These are phyloP conservation scores for Cyberlindnera meyerae DNA, from an alignment of 805 yeast species.

Conservation along the genomic window DNA sequence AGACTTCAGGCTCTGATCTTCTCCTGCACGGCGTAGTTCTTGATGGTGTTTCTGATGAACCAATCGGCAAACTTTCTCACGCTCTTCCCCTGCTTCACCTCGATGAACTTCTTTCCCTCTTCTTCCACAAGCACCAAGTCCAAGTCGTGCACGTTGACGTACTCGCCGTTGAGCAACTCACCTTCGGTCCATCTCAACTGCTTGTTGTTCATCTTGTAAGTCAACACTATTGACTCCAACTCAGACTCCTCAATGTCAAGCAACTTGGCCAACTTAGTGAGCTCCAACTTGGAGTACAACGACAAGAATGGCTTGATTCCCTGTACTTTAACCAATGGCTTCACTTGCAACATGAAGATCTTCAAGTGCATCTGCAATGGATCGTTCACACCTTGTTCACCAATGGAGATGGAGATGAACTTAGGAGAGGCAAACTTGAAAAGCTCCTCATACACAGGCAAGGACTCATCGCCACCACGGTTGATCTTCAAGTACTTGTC, in stretches of 20 bases:
- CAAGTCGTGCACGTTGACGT: constrained; percentile 37
- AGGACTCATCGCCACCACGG: constrained; percentile 39
- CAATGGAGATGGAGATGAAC: constrained; percentile 39
- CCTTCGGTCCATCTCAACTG: constrained; percentile 42
- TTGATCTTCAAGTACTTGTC: constrained; percentile 39
- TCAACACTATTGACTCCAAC: constrained; percentile 34
- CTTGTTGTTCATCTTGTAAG: constrained; percentile 41
- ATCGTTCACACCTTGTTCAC: constrained; percentile 32
- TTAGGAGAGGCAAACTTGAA: constrained; percentile 44
- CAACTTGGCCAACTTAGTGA: constrained; percentile 38
- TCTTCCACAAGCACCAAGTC: constrained; percentile 39
- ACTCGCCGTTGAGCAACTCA: constrained; percentile 37
- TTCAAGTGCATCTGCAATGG: constrained; percentile 39
- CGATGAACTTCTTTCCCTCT: constrained; percentile 29
- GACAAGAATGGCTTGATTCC: constrained; percentile 41
- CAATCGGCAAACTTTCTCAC: constrained; percentile 46
- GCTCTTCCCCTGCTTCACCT: constrained; percentile 40
- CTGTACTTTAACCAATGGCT: constrained; percentile 34
- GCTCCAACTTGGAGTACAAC: constrained; percentile 42
- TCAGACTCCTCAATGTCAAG: constrained; percentile 30
- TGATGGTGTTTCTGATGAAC: constrained; percentile 44
- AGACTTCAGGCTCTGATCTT: constrained; percentile 12
- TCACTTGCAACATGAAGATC: constrained; percentile 39
- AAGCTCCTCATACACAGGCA: constrained; percentile 40
- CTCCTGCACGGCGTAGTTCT: constrained; percentile 43